These are phyloP conservation scores for Holtermanniella nyarrowii DNA, from an alignment of 768 basidiomycete species.

Conservation along the genomic window DNA sequence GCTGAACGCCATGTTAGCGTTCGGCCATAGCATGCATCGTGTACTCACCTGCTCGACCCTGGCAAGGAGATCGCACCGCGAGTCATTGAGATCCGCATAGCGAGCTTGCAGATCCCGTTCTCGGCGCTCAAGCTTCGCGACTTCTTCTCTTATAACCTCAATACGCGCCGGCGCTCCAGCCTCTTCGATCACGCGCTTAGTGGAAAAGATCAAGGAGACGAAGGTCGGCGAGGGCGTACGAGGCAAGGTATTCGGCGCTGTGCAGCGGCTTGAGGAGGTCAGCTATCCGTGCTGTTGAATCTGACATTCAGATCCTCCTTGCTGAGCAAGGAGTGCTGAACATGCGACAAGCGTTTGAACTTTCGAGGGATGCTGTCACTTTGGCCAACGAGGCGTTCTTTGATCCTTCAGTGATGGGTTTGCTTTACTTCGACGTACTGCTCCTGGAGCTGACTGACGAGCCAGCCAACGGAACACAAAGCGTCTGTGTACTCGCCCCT, in stretches of 20 bases:
- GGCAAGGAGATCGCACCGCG: conserved; percentile 42
- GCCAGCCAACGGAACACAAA: conserved; percentile 79
- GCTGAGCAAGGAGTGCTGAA: neutral
- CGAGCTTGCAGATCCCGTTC: conserved; percentile 69
- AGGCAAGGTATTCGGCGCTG: conserved; percentile 58
- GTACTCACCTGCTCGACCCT: conserved; percentile 35
- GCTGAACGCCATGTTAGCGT: conserved; percentile 47
- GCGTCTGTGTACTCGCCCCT: conserved; percentile 93
- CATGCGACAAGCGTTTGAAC: conserved; percentile 10
- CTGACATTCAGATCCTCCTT: conserved; percentile 45
- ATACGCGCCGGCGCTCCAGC: conserved; percentile 68
- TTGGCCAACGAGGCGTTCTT: conserved; percentile 66
- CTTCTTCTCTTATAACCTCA: conserved; percentile 73
- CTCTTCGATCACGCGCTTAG: conserved; percentile 72
- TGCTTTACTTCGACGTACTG: conserved; percentile 69
- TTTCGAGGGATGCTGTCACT: conserved; percentile 26
- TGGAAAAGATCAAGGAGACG: conserved; percentile 82
- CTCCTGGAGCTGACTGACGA: conserved; percentile 12
- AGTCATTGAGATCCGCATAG: conserved; percentile 71
- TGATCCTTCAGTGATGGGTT: conserved; percentile 88
- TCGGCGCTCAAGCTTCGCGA: conserved; percentile 62
- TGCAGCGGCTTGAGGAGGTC: conserved; percentile 66
- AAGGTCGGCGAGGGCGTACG: conserved; percentile 70
- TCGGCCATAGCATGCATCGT: neutral
- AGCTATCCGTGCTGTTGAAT: conserved; percentile 39